Base-by-base conservation (phyloP, 495 filamentous ascomycete species). In the Penicillium fimorum region DNA sequence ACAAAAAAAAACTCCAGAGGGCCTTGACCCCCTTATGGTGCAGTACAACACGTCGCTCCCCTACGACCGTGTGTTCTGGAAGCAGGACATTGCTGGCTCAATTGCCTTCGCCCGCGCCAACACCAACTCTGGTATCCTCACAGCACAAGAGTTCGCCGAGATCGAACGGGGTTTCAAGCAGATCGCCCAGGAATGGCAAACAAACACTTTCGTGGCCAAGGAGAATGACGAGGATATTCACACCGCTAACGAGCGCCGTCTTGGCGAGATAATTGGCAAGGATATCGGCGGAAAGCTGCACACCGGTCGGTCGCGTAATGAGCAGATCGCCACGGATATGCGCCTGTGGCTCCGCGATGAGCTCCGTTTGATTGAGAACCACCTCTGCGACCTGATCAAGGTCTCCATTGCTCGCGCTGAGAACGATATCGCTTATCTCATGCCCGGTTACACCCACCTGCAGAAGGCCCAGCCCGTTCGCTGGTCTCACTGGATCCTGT, bases 281-380 rank as follows among this genome's bases (percentile, higher is more conserved):
- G 80, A 88, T 3, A 86, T 91, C 32, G 91, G 86, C 2, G 92
- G 93, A 5, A 97, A 96, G 76, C 82, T 97, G 56, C 93, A 97
- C 78, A 97, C 92, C 3, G 92, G 92, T 33, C 85, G 94, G 22
- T 91, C 86, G 64, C 79, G 94, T 44, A 97, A 97, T 66, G 94
- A 97, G 76, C 94, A 97, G 75, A 82, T 97, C 56, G 91, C 87
- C 25, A 93, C 88, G 22, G 93, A 97, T 64, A 93, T 96, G 89
- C 86, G 92, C 43, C 75, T 96, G 66, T 97, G 93, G 93, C 75
- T 96, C 55, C 80, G 89, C 42, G 87, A 90, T 59, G 81, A 92
- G 75, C 72, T 97, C 48, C 82, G 79, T 58, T 76, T 81, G 55
- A 83, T 97, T 54, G 89, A 92, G 53, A 62, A n/a, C 5, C 83